A percentile compares a stretch with the other conserved stretches of the same genome.
These are phyloP conservation scores for Asterochloris erici DNA, from an alignment of 139 green algal species.

Conservation along the genomic window DNA sequence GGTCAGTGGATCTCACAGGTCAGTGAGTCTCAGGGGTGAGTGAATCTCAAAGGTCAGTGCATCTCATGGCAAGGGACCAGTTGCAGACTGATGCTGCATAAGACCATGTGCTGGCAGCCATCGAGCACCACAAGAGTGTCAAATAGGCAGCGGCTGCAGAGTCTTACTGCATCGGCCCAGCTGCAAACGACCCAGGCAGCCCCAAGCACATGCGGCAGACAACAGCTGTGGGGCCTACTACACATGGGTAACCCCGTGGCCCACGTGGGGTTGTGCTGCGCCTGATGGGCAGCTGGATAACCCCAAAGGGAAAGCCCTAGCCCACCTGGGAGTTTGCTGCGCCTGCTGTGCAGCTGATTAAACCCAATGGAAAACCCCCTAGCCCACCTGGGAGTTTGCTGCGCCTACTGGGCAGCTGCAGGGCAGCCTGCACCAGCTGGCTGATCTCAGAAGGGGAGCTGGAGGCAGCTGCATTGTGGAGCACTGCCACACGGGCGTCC, in stretches of 20 bases:
- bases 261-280: background rate
- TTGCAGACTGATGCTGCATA: too few species aligned
- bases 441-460: background rate
- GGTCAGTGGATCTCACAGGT: too few species aligned
- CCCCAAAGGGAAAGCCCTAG: background rate
- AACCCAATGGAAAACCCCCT: background rate
- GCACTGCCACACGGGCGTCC: background rate
- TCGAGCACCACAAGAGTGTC: too few species aligned
- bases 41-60: too few species aligned
- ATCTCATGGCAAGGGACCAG: too few species aligned
- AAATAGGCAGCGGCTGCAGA: too few species aligned
- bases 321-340: conserved; percentile 14
- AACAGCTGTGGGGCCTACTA: too few species aligned
- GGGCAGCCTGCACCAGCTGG: background rate
- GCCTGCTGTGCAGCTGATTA: background rate
- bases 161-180: too few species aligned
- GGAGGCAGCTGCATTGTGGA: conserved; percentile 15
- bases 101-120: too few species aligned
- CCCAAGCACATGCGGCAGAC: too few species aligned
- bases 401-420: conserved; percentile 8
- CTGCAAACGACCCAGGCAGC: too few species aligned
- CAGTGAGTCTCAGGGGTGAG: too few species aligned
- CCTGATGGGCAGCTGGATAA: background rate
- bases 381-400: conserved; percentile 13
- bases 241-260: background rate